A percentile compares a stretch with the other conserved stretches of the same genome.
Evolutionary conservation across 1,139 yeast species (phyloP).

Genomic region (Martiniozyma asiatica): DNA sequence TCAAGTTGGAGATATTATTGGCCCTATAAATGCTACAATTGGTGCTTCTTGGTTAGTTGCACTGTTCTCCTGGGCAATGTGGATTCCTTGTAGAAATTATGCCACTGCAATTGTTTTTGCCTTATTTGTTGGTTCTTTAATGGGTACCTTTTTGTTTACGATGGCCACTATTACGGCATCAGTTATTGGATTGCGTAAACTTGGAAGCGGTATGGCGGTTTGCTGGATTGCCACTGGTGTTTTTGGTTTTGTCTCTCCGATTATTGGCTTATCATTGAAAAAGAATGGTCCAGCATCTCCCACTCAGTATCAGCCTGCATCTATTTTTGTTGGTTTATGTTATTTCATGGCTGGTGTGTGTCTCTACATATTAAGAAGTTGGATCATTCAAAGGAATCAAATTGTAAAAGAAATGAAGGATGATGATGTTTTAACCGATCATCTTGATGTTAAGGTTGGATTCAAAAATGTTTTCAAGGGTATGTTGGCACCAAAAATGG

Average conservation of each 20-base stretch:
- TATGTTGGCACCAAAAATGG: neutral
- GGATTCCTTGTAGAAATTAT: slow-evolving; percentile 49
- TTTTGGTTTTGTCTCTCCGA: slow-evolving; percentile 38
- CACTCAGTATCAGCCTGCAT: slow-evolving; percentile 34
- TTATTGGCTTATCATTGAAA: slow-evolving; percentile 39
- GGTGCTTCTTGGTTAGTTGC: slow-evolving; percentile 24
- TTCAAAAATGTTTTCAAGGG: neutral
- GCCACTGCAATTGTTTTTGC: slow-evolving; percentile 40
- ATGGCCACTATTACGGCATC: slow-evolving; percentile 27
- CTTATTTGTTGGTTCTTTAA: slow-evolving; percentile 33
- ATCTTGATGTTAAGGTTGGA: slow-evolving; percentile 4
- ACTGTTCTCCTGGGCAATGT: slow-evolving; percentile 36
- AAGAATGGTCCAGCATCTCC: slow-evolving; percentile 25
- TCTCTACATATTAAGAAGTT: slow-evolving; percentile 35
- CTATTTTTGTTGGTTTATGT: slow-evolving; percentile 41
- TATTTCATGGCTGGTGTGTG: slow-evolving; percentile 32
- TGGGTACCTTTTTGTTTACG: slow-evolving; percentile 38
- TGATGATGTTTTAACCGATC: slow-evolving; percentile 8
- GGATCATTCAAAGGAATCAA: slow-evolving; percentile 35
- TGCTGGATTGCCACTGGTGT: slow-evolving; percentile 35
- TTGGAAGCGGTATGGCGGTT: slow-evolving; percentile 37
- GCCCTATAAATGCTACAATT: slow-evolving; percentile 28
- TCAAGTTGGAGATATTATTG: slow-evolving; percentile 26
- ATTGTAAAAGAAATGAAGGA: slow-evolving; percentile 12
- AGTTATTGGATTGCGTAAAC: slow-evolving; percentile 35